Conservation (phyloP, 1,284 basidiomycete genomes). For the Boletus sp. region DNA sequence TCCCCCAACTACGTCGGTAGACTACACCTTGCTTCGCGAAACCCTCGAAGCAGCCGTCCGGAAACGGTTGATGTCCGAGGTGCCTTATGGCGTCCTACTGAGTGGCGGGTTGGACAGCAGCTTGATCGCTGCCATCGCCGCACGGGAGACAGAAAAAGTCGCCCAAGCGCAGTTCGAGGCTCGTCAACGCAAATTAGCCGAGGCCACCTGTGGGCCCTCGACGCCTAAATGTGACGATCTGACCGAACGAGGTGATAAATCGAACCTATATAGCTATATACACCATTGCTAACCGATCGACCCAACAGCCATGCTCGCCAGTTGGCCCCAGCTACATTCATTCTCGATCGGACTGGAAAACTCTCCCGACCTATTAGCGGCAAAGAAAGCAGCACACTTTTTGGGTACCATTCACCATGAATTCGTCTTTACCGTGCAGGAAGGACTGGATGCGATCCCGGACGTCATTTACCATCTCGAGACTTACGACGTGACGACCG, state of each 20-base stretch:
- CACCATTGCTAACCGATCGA: constrained; percentile 1
- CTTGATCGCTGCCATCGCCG: constrained; percentile 95
- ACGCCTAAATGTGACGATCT: constrained; percentile 47
- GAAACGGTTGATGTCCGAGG: constrained; percentile 98
- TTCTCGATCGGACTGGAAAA: constrained; percentile 96
- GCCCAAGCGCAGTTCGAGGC: constrained; percentile 74
- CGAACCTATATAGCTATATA: not conserved
- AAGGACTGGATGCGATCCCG: constrained; percentile 95
- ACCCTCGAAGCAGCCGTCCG: constrained; percentile 89
- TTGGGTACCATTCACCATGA: constrained; percentile 97
- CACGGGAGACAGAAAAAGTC: constrained; percentile 93
- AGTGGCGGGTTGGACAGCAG: constrained; percentile 96
- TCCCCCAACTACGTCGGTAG: constrained; percentile 61
- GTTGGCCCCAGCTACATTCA: constrained; percentile 97
- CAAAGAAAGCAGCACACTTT: constrained; percentile 90
- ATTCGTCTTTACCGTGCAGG: constrained; percentile 97
- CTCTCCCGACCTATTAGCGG: constrained; percentile 94
- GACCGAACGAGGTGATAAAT: constrained; percentile 50
- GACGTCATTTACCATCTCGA: constrained; percentile 99
- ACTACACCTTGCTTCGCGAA: constrained; percentile 74
- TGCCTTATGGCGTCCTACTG: constrained; percentile 95
- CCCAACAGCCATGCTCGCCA: constrained; percentile 60
- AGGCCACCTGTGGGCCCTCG: constrained; percentile 52
- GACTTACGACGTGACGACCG: constrained; percentile 98
- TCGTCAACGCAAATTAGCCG: constrained; percentile 56